phyloP scores from a whole-genome alignment of 2,329 filamentous ascomycete species.

The Venturiaceae sp. region DNA sequence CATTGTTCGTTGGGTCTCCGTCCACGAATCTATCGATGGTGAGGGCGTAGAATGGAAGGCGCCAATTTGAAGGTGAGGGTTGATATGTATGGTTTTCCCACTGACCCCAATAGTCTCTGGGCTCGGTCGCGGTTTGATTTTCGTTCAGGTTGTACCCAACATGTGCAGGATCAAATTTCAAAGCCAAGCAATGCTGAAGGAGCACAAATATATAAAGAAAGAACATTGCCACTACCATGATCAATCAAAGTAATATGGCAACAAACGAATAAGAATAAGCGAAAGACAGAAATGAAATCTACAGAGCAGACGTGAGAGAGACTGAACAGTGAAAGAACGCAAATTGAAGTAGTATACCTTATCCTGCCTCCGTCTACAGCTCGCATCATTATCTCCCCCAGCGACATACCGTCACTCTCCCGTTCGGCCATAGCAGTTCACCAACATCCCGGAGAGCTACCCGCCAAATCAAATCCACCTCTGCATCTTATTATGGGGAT shows the following conservation, averaged over 20 bases:
- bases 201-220: background rate
- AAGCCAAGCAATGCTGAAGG: conserved; percentile 1
- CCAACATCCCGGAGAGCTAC: background rate
- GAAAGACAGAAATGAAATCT: no score
- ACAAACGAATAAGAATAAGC: background rate
- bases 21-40: conserved; percentile 37
- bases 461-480: background rate
- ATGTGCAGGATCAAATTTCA: background rate
- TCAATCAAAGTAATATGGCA: background rate
- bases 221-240: background rate
- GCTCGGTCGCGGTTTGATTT: background rate
- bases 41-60: conserved; percentile 54
- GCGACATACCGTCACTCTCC: background rate
- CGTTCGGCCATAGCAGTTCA: background rate
- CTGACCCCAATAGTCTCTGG: background rate
- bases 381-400: background rate
- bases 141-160: conserved; percentile 1
- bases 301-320: no score
- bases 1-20: conserved; percentile 52
- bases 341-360: no score
- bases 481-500: background rate
- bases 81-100: conserved; percentile 32
- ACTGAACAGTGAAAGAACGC: no score
- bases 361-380: no score
- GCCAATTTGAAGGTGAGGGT: conserved; percentile 49